Evolutionary conservation across 1,284 basidiomycete species (phyloP).

Genomic region (Anthracocystis walkeri): DNA sequence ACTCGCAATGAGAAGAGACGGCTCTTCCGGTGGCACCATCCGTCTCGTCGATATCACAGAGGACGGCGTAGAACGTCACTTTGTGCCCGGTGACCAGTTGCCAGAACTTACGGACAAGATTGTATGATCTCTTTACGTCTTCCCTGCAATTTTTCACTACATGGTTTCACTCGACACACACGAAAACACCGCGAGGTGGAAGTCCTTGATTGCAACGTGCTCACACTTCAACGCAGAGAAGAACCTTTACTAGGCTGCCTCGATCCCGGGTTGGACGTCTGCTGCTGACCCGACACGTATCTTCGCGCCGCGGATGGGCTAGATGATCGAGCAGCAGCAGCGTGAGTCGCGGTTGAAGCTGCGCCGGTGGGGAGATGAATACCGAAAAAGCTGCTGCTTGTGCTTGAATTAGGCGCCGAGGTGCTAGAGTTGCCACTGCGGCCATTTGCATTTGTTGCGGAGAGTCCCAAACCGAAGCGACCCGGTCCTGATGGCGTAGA

Average conservation of each 20-base stretch:
- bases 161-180: neutral
- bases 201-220: neutral
- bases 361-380: slow-evolving; percentile 37
- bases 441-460: neutral
- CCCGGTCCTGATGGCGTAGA: slow-evolving; percentile 17
- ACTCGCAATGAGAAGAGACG: slow-evolving; percentile 97
- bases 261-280: slow-evolving; percentile 28
- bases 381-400: slow-evolving; percentile 51
- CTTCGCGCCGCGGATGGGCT: slow-evolving; percentile 35
- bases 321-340: slow-evolving; percentile 6
- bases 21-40: slow-evolving; percentile 96
- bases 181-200: neutral
- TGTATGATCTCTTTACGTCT: slow-evolving; percentile 37
- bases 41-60: slow-evolving; percentile 97
- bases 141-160: neutral
- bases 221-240: slow-evolving; percentile 20
- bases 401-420: slow-evolving; percentile 15
- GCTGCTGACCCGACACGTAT: slow-evolving; percentile 17
- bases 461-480: slow-evolving; percentile 31
- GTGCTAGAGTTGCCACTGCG: neutral
- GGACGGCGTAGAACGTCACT: slow-evolving; percentile 88
- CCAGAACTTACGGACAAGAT: slow-evolving; percentile 59
- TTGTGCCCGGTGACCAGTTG: slow-evolving; percentile 82
- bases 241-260: slow-evolving; percentile 44
- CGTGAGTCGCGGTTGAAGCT: slow-evolving; percentile 1